Evolutionary conservation across 768 basidiomycete genomes (phyloP).

Genomic region (Lactarius evosmus): DNA sequence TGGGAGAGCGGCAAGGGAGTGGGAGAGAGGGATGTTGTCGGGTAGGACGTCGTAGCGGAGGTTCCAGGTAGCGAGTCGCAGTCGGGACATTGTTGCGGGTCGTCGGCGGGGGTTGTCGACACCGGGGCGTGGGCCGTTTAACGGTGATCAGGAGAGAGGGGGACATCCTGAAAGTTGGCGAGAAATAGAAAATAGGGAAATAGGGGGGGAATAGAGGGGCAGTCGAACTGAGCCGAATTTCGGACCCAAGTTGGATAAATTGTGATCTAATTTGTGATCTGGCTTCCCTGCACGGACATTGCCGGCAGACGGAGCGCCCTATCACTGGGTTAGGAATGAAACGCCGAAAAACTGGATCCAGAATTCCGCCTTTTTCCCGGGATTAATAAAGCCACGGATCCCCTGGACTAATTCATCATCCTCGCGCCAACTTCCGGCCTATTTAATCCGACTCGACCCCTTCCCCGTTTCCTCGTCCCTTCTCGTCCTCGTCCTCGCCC

Average conservation of each 20-base stretch:
- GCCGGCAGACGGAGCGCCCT: constrained; percentile 21
- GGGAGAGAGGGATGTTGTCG: constrained; percentile 47
- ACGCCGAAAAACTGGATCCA: constrained; percentile 6
- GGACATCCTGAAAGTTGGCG: background rate
- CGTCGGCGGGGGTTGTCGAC: background rate
- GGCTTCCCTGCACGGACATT: background rate
- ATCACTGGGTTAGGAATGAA: constrained; percentile 16
- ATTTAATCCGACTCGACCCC: constrained; percentile 16
- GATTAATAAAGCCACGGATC: constrained; percentile 5
- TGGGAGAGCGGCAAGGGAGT: constrained; percentile 42
- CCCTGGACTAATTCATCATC: constrained; percentile 8
- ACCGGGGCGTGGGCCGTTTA: background rate
- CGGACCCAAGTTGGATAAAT: constrained; percentile 12
- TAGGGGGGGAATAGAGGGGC: no score
- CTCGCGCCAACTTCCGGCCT: constrained; percentile 25
- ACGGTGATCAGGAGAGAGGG: background rate
- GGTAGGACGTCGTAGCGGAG: constrained; percentile 52
- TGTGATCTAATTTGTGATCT: constrained; percentile 15
- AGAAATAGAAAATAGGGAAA: background rate
- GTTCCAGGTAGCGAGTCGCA: constrained; percentile 45
- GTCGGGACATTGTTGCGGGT: constrained; percentile 13
- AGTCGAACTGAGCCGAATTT: background rate
- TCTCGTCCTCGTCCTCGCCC: constrained; percentile 5
- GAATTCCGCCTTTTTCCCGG: constrained; percentile 18
- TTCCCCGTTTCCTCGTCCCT: background rate